Evolutionary conservation across 495 filamentous ascomycete species (phyloP).

Genomic region (Hypoxylon subgilvum): DNA sequence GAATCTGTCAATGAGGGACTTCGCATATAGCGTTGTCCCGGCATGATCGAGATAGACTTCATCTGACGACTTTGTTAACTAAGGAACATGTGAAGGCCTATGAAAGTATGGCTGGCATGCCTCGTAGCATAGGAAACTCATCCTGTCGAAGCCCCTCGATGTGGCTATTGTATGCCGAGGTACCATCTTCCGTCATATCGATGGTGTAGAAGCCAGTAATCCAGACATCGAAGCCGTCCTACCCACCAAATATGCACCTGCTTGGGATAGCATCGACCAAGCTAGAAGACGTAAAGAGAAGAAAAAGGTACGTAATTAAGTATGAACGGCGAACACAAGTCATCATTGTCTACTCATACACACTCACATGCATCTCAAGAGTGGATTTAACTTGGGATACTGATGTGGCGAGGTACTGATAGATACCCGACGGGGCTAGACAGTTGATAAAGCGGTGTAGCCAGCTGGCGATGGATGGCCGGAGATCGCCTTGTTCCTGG

Average conservation of each 20-base stretch:
- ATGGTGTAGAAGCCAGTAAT: slow-evolving; percentile 10
- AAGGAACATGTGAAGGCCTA: neutral
- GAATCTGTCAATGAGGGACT: slow-evolving; percentile 80
- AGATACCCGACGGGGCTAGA: slow-evolving; percentile 8
- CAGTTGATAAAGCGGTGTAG: slow-evolving; percentile 12
- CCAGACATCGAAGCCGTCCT: slow-evolving; percentile 28
- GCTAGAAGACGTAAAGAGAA: neutral
- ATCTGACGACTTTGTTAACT: slow-evolving; percentile 54
- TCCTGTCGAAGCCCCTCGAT: slow-evolving; percentile 70
- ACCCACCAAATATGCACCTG: slow-evolving; percentile 7
- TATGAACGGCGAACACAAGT: slow-evolving; percentile 2
- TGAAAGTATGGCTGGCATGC: slow-evolving; percentile 51
- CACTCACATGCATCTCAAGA: slow-evolving; percentile 9
- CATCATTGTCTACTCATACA: slow-evolving; percentile 6
- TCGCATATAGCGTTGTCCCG: slow-evolving; percentile 80
- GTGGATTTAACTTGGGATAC: slow-evolving; percentile 16
- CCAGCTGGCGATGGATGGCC: slow-evolving; percentile 15
- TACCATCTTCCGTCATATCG: slow-evolving; percentile 38
- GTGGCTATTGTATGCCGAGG: slow-evolving; percentile 63
- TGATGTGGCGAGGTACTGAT: slow-evolving; percentile 30
- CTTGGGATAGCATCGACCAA: neutral
- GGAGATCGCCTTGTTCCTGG: slow-evolving; percentile 54
- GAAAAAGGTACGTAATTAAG: neutral
- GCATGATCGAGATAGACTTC: slow-evolving; percentile 92
- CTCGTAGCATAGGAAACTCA: slow-evolving; percentile 86